Percentiles rank a stretch among this genome's conserved stretches.
These are phyloP conservation scores for Pseudogymnoascus pannorum DNA, from an alignment of 2,329 filamentous ascomycete species.

Conservation along the genomic window DNA sequence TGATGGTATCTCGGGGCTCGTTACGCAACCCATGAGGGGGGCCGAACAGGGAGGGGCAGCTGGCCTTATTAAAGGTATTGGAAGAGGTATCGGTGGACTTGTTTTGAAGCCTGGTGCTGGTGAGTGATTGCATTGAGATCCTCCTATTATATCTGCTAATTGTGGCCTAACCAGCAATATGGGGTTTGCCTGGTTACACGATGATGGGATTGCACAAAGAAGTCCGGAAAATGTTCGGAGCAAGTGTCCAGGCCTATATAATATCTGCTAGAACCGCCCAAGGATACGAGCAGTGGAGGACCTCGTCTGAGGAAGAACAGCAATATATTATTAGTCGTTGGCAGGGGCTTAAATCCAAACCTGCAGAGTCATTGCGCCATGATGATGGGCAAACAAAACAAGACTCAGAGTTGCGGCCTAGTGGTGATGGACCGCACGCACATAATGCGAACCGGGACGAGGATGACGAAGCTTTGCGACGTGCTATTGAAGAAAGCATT, in stretches of 20 bases:
- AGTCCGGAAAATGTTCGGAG: slow-evolving; percentile 62
- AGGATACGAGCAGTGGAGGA: slow-evolving; percentile 58
- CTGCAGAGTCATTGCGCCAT: slow-evolving; percentile 50
- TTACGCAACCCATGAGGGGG: slow-evolving; percentile 69
- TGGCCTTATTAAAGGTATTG: slow-evolving; percentile 72
- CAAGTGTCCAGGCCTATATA: slow-evolving; percentile 71
- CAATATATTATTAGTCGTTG: slow-evolving; percentile 59
- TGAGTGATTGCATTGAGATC: slow-evolving; percentile 30
- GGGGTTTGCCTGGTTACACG: slow-evolving; percentile 70
- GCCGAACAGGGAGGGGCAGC: slow-evolving; percentile 55
- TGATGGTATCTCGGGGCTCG: slow-evolving; percentile 72
- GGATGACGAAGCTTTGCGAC: slow-evolving; percentile 36
- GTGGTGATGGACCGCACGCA: slow-evolving; percentile 28
- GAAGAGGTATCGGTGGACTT: slow-evolving; percentile 55
- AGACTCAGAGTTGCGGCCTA: not conserved
- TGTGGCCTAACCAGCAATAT: slow-evolving; percentile 40
- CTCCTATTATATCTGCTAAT: slow-evolving; percentile 10
- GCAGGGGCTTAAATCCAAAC: slow-evolving; percentile 50
- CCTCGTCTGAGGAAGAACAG: slow-evolving; percentile 50
- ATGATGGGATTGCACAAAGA: slow-evolving; percentile 79
- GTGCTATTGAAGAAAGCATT: slow-evolving; percentile 44
- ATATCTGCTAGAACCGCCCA: slow-evolving; percentile 69
- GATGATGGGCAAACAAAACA: slow-evolving; percentile 29
- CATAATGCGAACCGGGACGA: not conserved
- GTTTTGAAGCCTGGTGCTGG: slow-evolving; percentile 57